Conservation (phyloP, 495 filamentous ascomycete genomes). For the Chaetomidium leptoderma region DNA sequence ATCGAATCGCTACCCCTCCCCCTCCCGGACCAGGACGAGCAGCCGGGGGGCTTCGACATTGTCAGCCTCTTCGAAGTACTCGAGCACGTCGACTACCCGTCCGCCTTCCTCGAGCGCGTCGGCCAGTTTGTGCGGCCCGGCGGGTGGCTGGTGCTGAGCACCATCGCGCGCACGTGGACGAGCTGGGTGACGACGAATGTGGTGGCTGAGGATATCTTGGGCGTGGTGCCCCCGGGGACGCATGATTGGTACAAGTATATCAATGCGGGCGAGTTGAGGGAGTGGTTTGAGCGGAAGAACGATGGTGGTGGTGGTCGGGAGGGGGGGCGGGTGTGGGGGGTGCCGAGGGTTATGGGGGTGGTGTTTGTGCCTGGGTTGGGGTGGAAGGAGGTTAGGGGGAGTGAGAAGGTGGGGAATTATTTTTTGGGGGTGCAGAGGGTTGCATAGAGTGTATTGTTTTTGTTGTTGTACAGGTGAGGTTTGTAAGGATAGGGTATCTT, state of each 20-base stretch:
- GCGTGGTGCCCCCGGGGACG: slow-evolving; percentile 85
- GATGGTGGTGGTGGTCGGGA: slow-evolving; percentile 61
- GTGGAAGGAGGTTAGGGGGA: slow-evolving; percentile 78
- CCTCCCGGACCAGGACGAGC: slow-evolving; percentile 35
- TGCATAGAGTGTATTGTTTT: too few species aligned
- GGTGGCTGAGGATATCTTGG: slow-evolving; percentile 80
- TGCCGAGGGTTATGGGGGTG: slow-evolving; percentile 67
- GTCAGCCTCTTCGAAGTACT: slow-evolving; percentile 90
- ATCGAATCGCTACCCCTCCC: slow-evolving; percentile 62
- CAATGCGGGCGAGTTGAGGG: slow-evolving; percentile 73
- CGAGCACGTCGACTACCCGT: slow-evolving; percentile 76
- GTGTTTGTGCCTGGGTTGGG: slow-evolving; percentile 87
- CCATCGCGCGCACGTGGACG: slow-evolving; percentile 80
- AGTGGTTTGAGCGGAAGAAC: slow-evolving; percentile 48
- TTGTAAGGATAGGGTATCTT: background rate
- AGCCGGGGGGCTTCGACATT: slow-evolving; percentile 63
- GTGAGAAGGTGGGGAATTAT: slow-evolving; percentile 91
- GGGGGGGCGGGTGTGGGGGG: too few species aligned
- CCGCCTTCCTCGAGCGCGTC: slow-evolving; percentile 63
- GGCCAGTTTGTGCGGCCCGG: slow-evolving; percentile 76
- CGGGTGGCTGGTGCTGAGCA: slow-evolving; percentile 87
- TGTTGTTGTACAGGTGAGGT: too few species aligned
- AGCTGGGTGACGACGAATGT: slow-evolving; percentile 90
- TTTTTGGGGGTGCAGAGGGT: slow-evolving; percentile 79
- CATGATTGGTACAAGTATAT: slow-evolving; percentile 97